Conservation (phyloP, 2,329 filamentous ascomycete species). For the Colletotrichum tamarilloi region DNA sequence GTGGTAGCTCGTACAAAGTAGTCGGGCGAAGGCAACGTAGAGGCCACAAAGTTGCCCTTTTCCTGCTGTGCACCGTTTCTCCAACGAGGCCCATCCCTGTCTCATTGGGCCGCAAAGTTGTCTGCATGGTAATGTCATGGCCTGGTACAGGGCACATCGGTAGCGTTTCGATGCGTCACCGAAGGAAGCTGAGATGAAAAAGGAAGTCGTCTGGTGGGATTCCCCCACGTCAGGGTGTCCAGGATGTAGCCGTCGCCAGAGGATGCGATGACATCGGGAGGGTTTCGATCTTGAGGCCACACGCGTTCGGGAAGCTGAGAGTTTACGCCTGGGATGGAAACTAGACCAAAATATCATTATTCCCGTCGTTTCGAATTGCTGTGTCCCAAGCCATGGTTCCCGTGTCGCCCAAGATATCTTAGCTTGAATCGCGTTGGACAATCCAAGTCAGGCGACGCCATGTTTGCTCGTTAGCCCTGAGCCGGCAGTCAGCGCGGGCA, state of each 20-base stretch:
- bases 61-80: neutral
- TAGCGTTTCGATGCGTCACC: neutral
- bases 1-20: conserved; percentile 5
- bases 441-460: conserved; percentile 19
- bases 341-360: neutral
- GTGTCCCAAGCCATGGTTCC: neutral
- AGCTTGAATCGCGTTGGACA: neutral
- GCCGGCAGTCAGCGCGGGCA: neutral
- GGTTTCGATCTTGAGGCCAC: neutral
- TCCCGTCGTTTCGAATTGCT: neutral
- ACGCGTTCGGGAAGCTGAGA: neutral
- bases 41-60: conserved; percentile 28
- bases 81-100: conserved; percentile 24
- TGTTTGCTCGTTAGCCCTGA: conserved; percentile 7
- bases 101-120: conserved; percentile 9
- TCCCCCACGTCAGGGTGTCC: neutral
- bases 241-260: neutral
- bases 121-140: neutral
- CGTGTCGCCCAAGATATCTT: neutral
- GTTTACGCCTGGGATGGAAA: neutral
- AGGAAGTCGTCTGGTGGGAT: neutral
- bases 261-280: neutral
- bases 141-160: neutral
- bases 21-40: conserved; percentile 20
- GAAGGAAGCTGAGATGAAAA: neutral